These are phyloP conservation scores for Didymella lethalis DNA, from an alignment of 2,329 filamentous ascomycete genomes.

Conservation along the genomic window DNA sequence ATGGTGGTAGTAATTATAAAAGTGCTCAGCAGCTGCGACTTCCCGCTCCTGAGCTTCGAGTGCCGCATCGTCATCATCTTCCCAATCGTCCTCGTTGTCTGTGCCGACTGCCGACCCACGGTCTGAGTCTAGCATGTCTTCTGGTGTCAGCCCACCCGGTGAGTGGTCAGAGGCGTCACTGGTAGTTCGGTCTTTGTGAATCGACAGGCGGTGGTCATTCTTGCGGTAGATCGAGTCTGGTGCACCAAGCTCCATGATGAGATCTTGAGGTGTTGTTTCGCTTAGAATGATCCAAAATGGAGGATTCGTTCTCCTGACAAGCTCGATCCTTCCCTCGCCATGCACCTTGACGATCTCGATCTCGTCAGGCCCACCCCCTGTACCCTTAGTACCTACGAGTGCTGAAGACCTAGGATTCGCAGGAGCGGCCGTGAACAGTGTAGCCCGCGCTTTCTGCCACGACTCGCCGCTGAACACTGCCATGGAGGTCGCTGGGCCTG, in stretches of 20 bases:
- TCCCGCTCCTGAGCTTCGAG: constrained; percentile 68
- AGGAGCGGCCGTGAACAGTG: constrained; percentile 77
- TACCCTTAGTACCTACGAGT: constrained; percentile 69
- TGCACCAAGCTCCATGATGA: constrained; percentile 88
- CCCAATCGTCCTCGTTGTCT: constrained; percentile 56
- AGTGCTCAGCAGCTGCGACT: constrained; percentile 72
- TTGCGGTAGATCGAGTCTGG: constrained; percentile 95
- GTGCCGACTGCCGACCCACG: constrained; percentile 44
- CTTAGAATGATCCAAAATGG: constrained; percentile 78
- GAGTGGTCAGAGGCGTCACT: constrained; percentile 50
- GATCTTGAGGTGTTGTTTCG: constrained; percentile 88
- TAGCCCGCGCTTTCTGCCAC: constrained; percentile 82
- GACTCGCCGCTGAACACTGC: constrained; percentile 89
- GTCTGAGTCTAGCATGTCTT: constrained; percentile 45
- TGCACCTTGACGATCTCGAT: constrained; percentile 81
- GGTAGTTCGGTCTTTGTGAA: constrained; percentile 64
- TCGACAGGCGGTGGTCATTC: constrained; percentile 85
- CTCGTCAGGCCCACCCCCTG: constrained; percentile 86
- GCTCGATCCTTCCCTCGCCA: constrained; percentile 79
- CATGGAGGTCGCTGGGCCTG: constrained; percentile 82
- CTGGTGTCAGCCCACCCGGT: constrained; percentile 37
- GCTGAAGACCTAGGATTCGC: constrained; percentile 77
- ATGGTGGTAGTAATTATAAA: constrained; percentile 97
- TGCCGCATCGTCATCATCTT: constrained; percentile 53
- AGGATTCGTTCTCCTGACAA: constrained; percentile 73